Evolutionary conservation across 2,329 filamentous ascomycete species (phyloP).

Genomic region (Xylaria sp.): DNA sequence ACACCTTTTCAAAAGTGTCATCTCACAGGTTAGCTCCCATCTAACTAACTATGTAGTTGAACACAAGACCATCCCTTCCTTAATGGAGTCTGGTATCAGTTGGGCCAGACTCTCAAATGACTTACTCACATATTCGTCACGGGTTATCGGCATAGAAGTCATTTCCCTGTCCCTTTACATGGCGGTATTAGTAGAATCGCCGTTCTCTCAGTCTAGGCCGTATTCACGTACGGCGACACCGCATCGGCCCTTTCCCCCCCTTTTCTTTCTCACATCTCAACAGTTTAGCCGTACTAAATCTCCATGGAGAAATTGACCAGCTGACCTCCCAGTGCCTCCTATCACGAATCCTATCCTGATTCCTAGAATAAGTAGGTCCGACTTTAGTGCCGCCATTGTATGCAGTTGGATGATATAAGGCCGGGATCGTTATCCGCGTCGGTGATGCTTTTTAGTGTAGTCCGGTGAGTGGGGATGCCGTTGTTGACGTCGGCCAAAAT

Average conservation of each 20-base stretch:
- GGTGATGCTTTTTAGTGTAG: no score
- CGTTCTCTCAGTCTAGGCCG: not conserved
- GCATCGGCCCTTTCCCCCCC: not conserved
- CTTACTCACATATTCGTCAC: not conserved
- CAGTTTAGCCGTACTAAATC: not conserved
- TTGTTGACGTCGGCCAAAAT: no score
- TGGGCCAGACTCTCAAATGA: slow-evolving; percentile 43
- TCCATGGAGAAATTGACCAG: not conserved
- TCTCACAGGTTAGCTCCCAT: not conserved
- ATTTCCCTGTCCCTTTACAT: not conserved
- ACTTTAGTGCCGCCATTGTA: no score
- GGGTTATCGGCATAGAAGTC: not conserved
- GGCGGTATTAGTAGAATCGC: not conserved
- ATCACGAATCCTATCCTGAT: not conserved
- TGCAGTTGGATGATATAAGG: no score
- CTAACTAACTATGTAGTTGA: slow-evolving; percentile 45
- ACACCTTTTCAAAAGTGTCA: not conserved
- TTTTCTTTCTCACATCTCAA: not conserved
- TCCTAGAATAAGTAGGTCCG: not conserved
- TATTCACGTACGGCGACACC: not conserved
- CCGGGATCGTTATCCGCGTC: no score
- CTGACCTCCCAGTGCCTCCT: no score
- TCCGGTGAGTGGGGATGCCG: no score
- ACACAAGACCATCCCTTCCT: no score
- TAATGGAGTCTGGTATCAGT: slow-evolving; percentile 28